phyloP scores from a whole-genome alignment of 495 filamentous ascomycete species.

The Xylaria grammica region DNA sequence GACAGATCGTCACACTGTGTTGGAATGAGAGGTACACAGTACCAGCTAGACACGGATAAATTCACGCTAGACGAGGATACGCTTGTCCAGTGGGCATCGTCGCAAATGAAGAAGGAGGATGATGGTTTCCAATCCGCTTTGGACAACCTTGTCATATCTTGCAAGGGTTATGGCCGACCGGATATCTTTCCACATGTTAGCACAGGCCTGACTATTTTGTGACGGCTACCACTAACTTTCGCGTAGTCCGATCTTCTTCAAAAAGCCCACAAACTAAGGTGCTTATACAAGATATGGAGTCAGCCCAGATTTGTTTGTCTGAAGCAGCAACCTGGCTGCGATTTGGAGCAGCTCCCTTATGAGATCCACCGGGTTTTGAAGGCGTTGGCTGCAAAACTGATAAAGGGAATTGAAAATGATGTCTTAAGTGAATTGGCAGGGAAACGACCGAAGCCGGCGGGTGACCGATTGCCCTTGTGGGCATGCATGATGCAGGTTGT shows the following conservation, averaged over 20 bases:
- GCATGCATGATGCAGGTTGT: conserved; percentile 39
- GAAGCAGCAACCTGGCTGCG: conserved; percentile 14
- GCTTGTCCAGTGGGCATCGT: conserved; percentile 34
- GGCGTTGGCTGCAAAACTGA: conserved; percentile 27
- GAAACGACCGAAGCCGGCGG: conserved; percentile 27
- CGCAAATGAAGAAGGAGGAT: conserved; percentile 32
- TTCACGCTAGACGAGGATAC: conserved; percentile 16
- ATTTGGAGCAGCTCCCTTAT: conserved; percentile 27
- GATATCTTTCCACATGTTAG: conserved; percentile 35
- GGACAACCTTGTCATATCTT: conserved; percentile 30
- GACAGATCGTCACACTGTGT: neutral
- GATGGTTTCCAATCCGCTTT: conserved; percentile 33
- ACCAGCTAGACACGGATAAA: conserved; percentile 13
- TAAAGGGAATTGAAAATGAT: conserved; percentile 33
- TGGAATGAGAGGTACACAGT: conserved; percentile 15
- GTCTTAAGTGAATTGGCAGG: conserved; percentile 31
- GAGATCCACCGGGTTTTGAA: conserved; percentile 33
- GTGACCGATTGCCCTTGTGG: conserved; percentile 39
- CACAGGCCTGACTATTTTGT: conserved; percentile 2
- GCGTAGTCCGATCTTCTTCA: conserved; percentile 35
- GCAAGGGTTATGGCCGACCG: conserved; percentile 25
- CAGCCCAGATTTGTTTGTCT: conserved; percentile 33
- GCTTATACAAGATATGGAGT: conserved; percentile 41
- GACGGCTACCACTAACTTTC: conserved; percentile 29
- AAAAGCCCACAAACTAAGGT: conserved; percentile 38